Evolutionary conservation across 305 asterid species (phyloP).

Genomic region (Solanum chacoense): DNA sequence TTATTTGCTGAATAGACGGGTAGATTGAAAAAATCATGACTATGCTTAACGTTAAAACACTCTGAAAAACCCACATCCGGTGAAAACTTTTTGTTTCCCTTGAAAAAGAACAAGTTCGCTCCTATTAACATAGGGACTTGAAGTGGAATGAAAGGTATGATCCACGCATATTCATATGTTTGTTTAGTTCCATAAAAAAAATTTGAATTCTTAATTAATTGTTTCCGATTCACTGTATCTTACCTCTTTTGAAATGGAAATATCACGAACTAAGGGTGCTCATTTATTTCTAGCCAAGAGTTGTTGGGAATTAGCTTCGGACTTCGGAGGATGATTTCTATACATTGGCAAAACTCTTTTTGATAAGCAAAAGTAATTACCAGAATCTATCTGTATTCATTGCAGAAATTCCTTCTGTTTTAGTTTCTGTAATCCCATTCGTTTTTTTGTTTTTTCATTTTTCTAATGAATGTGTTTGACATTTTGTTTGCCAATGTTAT

Average conservation of each 20-base stretch:
- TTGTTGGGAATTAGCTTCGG: background rate
- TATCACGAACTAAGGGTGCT: background rate
- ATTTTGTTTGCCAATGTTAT: background rate
- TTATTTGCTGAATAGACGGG: background rate
- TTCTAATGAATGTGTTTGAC: background rate
- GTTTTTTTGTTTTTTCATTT: no score
- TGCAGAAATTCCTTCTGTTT: background rate
- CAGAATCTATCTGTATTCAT: background rate
- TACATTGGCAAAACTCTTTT: background rate
- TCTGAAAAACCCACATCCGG: background rate
- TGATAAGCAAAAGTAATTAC: background rate
- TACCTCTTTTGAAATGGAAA: background rate
- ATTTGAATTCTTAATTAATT: background rate
- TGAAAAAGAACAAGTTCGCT: background rate
- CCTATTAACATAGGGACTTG: background rate
- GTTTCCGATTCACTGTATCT: background rate
- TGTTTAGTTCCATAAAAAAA: background rate
- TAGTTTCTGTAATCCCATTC: background rate
- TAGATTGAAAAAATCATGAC: background rate
- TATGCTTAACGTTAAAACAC: background rate
- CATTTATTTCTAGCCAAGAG: background rate
- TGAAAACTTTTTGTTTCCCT: background rate
- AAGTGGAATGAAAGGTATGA: background rate
- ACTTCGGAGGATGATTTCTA: background rate
- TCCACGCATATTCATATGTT: background rate